Percentiles rank a stretch among this genome's conserved stretches.
These are phyloP conservation scores for Candida freyschussii DNA, from an alignment of 1,139 yeast genomes.

Conservation along the genomic window DNA sequence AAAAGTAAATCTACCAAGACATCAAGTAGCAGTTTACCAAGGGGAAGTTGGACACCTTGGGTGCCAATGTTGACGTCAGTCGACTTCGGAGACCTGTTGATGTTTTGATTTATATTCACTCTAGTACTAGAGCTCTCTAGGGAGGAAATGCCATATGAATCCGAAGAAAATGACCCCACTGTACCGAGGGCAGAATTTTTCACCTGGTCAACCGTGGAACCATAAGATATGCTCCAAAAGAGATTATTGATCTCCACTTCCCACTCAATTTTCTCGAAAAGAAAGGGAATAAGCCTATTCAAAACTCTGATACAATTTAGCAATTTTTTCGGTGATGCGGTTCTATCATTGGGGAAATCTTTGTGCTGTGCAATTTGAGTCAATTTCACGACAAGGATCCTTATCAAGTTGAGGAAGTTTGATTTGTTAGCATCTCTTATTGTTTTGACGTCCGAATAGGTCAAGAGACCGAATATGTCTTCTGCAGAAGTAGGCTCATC, in stretches of 20 bases:
- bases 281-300: constrained; percentile 61
- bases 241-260: constrained; percentile 32
- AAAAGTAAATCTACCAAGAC: constrained; percentile 52
- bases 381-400: constrained; percentile 36
- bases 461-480: constrained; percentile 55
- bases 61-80: constrained; percentile 25
- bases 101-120: constrained; percentile 25
- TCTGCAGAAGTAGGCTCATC: constrained; percentile 38
- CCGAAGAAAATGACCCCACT: constrained; percentile 35
- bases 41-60: constrained; percentile 27
- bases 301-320: constrained; percentile 64
- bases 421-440: constrained; percentile 54
- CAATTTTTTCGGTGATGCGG: constrained; percentile 26
- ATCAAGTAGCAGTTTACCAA: constrained; percentile 48
- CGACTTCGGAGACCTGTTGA: constrained; percentile 20
- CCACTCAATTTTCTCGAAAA: constrained; percentile 49
- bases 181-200: constrained; percentile 25
- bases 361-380: constrained; percentile 27
- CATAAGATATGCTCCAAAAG: constrained; percentile 39
- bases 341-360: constrained; percentile 24
- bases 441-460: constrained; percentile 52
- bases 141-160: constrained; percentile 27
- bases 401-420: constrained; percentile 52
- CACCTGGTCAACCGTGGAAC: constrained; percentile 9
- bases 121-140: constrained; percentile 23